These are phyloP conservation scores for Apophysomyces sp. DNA, from an alignment of 371 early-diverging fungal species.

Conservation along the genomic window DNA sequence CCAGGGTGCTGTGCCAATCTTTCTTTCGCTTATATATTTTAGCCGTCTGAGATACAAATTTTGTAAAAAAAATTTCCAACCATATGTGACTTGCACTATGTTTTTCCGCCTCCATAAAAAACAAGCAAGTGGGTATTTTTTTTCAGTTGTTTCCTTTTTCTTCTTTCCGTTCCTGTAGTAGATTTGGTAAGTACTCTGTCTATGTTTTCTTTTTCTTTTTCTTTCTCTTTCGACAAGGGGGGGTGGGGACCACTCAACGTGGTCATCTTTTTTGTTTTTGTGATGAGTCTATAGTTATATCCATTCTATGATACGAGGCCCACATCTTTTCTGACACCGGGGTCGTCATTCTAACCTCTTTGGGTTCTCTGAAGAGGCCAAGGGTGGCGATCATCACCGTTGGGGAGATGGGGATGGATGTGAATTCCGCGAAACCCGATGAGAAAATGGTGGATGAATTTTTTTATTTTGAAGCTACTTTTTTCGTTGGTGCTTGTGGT, in stretches of 20 bases:
- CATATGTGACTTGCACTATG: too few species aligned
- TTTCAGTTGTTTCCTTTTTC: conserved; percentile 3
- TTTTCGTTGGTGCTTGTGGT: not conserved
- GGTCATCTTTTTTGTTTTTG: too few species aligned
- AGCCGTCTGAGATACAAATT: too few species aligned
- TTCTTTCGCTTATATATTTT: too few species aligned
- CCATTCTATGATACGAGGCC: conserved; percentile 49
- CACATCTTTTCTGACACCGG: conserved; percentile 27
- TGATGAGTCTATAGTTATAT: conserved; percentile 45
- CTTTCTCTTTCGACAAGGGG: not conserved
- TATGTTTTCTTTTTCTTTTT: not conserved
- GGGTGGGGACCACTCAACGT: not conserved
- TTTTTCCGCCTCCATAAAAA: too few species aligned
- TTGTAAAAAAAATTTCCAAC: too few species aligned
- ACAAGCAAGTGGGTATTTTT: too few species aligned
- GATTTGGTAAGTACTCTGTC: too few species aligned
- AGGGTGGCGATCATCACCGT: conserved; percentile 16
- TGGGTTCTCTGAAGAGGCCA: conserved; percentile 32
- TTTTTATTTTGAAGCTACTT: conserved; percentile 4
- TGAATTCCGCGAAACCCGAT: not conserved
- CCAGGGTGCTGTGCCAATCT: too few species aligned
- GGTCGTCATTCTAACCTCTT: conserved; percentile 9
- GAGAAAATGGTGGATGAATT: too few species aligned
- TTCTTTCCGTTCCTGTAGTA: not conserved
- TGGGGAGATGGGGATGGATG: conserved; percentile 25